Conservation (phyloP, 1,139 yeast genomes). For the Taphrina confusa region DNA sequence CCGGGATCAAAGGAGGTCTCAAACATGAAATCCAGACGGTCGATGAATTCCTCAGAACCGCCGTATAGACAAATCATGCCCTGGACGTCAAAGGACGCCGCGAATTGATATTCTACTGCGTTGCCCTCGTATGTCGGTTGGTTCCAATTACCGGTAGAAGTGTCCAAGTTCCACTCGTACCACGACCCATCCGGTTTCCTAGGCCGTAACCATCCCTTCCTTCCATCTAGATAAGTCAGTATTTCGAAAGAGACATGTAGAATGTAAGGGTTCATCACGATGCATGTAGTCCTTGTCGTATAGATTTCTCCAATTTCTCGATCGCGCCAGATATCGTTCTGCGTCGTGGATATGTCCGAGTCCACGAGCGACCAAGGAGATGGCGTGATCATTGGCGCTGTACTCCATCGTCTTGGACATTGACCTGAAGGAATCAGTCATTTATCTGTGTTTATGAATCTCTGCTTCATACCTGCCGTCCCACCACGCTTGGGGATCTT, state of each 20-base stretch:
- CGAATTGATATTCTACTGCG: slow-evolving; percentile 31
- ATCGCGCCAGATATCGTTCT: slow-evolving; percentile 16
- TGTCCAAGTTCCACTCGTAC: slow-evolving; percentile 27
- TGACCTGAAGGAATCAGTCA: not conserved
- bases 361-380: slow-evolving; percentile 24
- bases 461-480: slow-evolving; percentile 25
- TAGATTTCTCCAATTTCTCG: slow-evolving; percentile 24
- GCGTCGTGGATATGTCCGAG: slow-evolving; percentile 17
- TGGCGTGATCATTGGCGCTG: slow-evolving; percentile 29
- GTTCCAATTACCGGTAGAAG: slow-evolving; percentile 26
- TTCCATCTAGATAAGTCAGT: not conserved
- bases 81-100: slow-evolving; percentile 25
- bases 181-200: slow-evolving; percentile 23
- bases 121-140: slow-evolving; percentile 29
- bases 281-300: slow-evolving; percentile 19
- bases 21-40: slow-evolving; percentile 24
- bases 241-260: no score
- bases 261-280: not conserved
- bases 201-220: slow-evolving; percentile 30
- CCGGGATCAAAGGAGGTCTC: slow-evolving; percentile 30
- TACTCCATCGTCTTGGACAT: slow-evolving; percentile 34
- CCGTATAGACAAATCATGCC: slow-evolving; percentile 31
- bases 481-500: slow-evolving; percentile 34
- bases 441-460: no score
- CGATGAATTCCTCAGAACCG: slow-evolving; percentile 5